phyloP scores from a whole-genome alignment of 495 filamentous ascomycete species.

The Chaetomium fimeti region DNA sequence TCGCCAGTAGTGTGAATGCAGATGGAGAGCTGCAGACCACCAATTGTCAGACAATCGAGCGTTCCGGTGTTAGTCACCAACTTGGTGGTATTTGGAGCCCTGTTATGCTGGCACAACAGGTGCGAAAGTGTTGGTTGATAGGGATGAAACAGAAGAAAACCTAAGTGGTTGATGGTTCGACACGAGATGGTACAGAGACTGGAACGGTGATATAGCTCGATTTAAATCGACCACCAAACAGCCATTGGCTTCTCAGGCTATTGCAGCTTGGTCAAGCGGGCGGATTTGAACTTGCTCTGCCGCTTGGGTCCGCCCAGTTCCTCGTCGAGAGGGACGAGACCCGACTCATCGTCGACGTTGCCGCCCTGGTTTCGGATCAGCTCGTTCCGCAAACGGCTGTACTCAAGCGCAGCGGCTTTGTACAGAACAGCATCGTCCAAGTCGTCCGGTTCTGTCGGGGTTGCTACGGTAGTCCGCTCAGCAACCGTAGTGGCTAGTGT shows the following conservation, averaged over 20 bases:
- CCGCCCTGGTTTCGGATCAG: conserved; percentile 79
- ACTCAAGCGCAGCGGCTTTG: conserved; percentile 76
- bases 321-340: conserved; percentile 60
- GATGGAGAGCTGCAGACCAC: conserved; percentile 53
- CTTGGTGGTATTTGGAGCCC: conserved; percentile 1
- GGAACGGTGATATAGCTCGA: conserved; percentile 25
- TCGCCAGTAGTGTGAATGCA: conserved; percentile 52
- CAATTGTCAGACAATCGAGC: conserved; percentile 52
- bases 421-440: conserved; percentile 70
- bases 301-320: conserved; percentile 64
- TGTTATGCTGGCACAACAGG: neutral
- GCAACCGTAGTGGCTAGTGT: conserved; percentile 59
- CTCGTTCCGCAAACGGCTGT: conserved; percentile 72
- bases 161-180: neutral
- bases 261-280: conserved; percentile 58
- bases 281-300: conserved; percentile 87
- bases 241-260: conserved; percentile 16
- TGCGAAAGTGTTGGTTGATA: neutral
- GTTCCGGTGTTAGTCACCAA: conserved; percentile 36
- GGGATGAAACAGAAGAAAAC: neutral
- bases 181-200: neutral
- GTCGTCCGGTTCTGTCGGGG: conserved; percentile 63
- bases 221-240: conserved; percentile 27
- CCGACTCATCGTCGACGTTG: conserved; percentile 49
- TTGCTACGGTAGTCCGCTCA: conserved; percentile 52